phyloP scores from a whole-genome alignment of 1,284 basidiomycete genomes.

The Fomes fomentarius region DNA sequence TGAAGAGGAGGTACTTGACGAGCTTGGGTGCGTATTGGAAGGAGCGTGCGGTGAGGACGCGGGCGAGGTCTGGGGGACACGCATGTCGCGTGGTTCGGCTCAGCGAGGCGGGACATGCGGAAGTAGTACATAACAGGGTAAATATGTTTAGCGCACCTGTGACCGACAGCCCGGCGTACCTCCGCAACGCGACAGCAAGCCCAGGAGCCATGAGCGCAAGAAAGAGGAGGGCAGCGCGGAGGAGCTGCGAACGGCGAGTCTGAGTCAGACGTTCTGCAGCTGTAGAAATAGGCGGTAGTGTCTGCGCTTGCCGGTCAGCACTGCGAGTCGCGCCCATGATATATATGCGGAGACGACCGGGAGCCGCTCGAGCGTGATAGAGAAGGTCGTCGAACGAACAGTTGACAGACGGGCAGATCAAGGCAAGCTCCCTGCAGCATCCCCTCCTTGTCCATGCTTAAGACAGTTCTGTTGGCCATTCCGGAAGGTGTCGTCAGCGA shows the following conservation, averaged over 20 bases:
- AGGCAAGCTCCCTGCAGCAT: too few relatives aligned
- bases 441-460: too few relatives aligned
- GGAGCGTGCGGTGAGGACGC: constrained; percentile 72
- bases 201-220: constrained; percentile 3
- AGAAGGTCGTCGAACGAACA: too few relatives aligned
- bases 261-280: not conserved
- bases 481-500: too few relatives aligned
- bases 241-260: too few relatives aligned
- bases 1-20: constrained; percentile 29
- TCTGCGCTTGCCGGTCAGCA: too few relatives aligned
- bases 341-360: not conserved
- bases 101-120: constrained; percentile 33
- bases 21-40: constrained; percentile 18
- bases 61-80: constrained; percentile 75
- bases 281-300: not conserved
- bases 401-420: too few relatives aligned
- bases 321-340: not conserved
- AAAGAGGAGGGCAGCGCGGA: not conserved
- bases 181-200: not conserved
- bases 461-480: too few relatives aligned
- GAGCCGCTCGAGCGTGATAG: not conserved
- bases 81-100: constrained; percentile 49
- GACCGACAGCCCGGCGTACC: not conserved
- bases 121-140: too few relatives aligned
- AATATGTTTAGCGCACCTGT: constrained; percentile 4